A percentile compares a stretch with the other conserved stretches of the same genome.
These are phyloP conservation scores for Seminavis robusta DNA, from an alignment of 108 stramenopile genomes.

Conservation along the genomic window DNA sequence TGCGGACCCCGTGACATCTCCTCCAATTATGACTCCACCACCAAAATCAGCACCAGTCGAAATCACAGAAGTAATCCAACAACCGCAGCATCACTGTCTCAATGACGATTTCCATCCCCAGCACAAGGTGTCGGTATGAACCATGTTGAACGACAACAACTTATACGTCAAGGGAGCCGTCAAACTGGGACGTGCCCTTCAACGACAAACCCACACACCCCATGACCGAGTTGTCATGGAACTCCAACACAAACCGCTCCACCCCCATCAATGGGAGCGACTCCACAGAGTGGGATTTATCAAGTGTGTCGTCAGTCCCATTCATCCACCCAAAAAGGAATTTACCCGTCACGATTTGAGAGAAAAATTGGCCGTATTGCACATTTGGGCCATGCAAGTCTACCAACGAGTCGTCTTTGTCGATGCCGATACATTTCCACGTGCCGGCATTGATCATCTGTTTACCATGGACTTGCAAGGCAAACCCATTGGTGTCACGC, in stretches of 20 bases:
- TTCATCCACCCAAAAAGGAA: constrained; percentile 1
- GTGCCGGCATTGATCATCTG: constrained; percentile 12
- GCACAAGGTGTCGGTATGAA: constrained; percentile 15
- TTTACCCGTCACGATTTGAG: constrained; percentile 8
- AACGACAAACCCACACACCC: constrained; percentile 5
- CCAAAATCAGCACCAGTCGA: no score
- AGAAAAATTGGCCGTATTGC: constrained; percentile 23
- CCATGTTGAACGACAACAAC: constrained; percentile 20
- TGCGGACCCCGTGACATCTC: no score
- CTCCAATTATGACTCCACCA: no score
- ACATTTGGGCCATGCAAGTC: constrained; percentile 20
- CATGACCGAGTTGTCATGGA: constrained; percentile 14
- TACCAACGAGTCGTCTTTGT: constrained; percentile 19
- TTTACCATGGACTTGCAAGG: constrained; percentile 15
- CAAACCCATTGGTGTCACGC: constrained; percentile 14
- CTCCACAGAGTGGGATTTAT: constrained; percentile 3
- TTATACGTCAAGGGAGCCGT: constrained; percentile 3
- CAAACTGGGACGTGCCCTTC: constrained; percentile 5
- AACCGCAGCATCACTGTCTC: constrained; percentile 17
- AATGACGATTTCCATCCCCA: constrained; percentile 11
- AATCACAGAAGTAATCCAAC: no score
- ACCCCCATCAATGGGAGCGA: constrained; percentile 1
- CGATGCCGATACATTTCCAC: constrained; percentile 14
- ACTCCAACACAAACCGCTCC: constrained; percentile 6
- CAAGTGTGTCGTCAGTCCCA: constrained; percentile 3